These are phyloP conservation scores for Pyricularia sp. DNA, from an alignment of 2,329 filamentous ascomycete genomes.

Conservation along the genomic window DNA sequence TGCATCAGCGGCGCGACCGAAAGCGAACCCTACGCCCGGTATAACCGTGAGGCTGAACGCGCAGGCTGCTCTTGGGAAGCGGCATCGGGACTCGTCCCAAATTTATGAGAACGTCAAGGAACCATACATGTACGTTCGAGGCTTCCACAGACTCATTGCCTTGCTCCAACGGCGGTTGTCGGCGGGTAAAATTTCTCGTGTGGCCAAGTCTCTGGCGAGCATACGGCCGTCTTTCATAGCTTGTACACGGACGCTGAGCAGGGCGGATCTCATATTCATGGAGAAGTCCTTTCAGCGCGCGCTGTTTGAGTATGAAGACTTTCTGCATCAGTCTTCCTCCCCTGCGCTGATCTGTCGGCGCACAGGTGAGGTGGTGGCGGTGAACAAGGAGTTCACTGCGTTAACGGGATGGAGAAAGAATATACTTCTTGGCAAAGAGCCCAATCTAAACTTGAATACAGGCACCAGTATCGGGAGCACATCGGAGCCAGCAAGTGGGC, in stretches of 20 bases:
- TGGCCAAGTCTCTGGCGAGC: conserved; percentile 78
- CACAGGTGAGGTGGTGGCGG: conserved; percentile 88
- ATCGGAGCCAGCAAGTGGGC: conserved; percentile 23
- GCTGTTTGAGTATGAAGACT: conserved; percentile 86
- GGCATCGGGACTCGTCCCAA: conserved; percentile 63
- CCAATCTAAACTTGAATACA: conserved; percentile 79
- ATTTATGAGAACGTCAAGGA: conserved; percentile 87
- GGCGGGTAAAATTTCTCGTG: conserved; percentile 65
- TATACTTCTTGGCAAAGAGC: conserved; percentile 75
- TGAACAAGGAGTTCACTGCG: conserved; percentile 94
- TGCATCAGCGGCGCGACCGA: conserved; percentile 7
- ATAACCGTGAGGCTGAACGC: conserved; percentile 23
- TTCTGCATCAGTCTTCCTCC: conserved; percentile 78
- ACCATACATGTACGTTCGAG: conserved; percentile 82
- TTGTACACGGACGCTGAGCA: conserved; percentile 79
- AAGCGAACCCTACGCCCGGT: conserved; percentile 9
- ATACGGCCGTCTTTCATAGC: conserved; percentile 91
- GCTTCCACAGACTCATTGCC: conserved; percentile 80
- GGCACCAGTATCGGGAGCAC: conserved; percentile 27
- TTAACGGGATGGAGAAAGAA: conserved; percentile 91
- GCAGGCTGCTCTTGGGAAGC: conserved; percentile 47
- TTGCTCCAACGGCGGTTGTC: conserved; percentile 73
- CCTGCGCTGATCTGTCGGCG: conserved; percentile 87
- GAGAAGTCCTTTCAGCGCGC: conserved; percentile 94
- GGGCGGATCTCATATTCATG: conserved; percentile 91